Evolutionary conservation across 495 filamentous ascomycete species (phyloP).

Genomic region (Xeromyces bisporus): DNA sequence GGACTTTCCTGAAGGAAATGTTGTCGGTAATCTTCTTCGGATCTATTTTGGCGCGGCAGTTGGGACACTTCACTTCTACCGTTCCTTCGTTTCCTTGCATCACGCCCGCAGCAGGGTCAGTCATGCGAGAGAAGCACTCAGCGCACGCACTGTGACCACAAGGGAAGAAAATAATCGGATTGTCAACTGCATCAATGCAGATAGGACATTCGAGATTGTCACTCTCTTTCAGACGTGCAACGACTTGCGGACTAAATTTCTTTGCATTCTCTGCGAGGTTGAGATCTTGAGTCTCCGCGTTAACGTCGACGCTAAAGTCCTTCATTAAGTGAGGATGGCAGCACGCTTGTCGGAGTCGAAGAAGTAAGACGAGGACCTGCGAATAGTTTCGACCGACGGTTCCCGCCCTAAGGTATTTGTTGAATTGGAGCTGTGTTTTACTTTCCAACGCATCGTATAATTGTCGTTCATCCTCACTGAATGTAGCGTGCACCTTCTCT

Average conservation of each 20-base stretch:
- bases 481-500: constrained; percentile 48
- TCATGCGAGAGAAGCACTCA: constrained; percentile 61
- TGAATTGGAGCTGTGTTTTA: constrained; percentile 52
- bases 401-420: constrained; percentile 55
- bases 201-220: constrained; percentile 53
- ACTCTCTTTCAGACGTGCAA: constrained; percentile 49
- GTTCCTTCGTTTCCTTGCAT: constrained; percentile 39
- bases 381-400: constrained; percentile 67
- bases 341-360: constrained; percentile 72
- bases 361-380: constrained; percentile 66
- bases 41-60: constrained; percentile 50
- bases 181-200: constrained; percentile 60
- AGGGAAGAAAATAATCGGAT: constrained; percentile 65
- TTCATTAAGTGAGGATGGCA: constrained; percentile 85
- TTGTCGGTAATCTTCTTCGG: constrained; percentile 56
- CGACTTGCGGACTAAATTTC: constrained; percentile 39
- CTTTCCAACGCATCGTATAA: constrained; percentile 61
- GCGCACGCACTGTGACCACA: constrained; percentile 74
- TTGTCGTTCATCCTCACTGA: constrained; percentile 51
- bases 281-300: constrained; percentile 37
- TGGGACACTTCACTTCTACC: constrained; percentile 49
- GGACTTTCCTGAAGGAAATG: constrained; percentile 54
- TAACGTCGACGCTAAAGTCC: constrained; percentile 45
- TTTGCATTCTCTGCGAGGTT: constrained; percentile 51
- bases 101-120: constrained; percentile 39